phyloP scores from a whole-genome alignment of 2,329 filamentous ascomycete genomes.

The Microsporum canis region DNA sequence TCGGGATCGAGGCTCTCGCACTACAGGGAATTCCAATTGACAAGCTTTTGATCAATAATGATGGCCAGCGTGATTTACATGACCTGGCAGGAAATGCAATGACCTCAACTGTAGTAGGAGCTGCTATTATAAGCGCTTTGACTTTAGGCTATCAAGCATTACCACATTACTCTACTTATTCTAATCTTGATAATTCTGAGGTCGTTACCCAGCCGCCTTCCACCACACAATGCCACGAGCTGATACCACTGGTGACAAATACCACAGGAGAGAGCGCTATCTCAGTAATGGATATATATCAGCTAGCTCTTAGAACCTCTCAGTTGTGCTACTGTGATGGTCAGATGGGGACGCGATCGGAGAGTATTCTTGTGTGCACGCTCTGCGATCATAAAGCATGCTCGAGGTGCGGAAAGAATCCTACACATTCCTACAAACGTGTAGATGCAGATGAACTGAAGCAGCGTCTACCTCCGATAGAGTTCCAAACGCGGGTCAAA shows the following conservation, averaged over 20 bases:
- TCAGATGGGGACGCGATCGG: constrained; percentile 27
- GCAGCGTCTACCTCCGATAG: constrained; percentile 29
- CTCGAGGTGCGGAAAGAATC: constrained; percentile 43
- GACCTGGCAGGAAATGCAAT: constrained; percentile 72
- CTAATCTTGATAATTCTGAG: neutral
- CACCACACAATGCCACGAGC: constrained; percentile 9
- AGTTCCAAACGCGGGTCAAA: constrained; percentile 38
- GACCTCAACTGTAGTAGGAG: constrained; percentile 60
- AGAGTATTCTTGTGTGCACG: constrained; percentile 37
- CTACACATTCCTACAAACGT: constrained; percentile 36
- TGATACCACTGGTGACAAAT: constrained; percentile 14
- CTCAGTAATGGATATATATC: constrained; percentile 16
- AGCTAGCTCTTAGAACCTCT: constrained; percentile 25
- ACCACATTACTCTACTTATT: constrained; percentile 11
- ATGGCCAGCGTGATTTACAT: constrained; percentile 51
- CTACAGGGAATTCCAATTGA: constrained; percentile 59
- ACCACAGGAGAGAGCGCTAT: constrained; percentile 6
- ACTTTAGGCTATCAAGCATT: constrained; percentile 31
- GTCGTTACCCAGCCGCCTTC: neutral
- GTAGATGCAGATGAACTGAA: constrained; percentile 22
- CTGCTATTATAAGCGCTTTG: constrained; percentile 49
- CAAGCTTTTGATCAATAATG: constrained; percentile 51
- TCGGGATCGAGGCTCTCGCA: constrained; percentile 50
- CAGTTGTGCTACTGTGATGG: constrained; percentile 50
- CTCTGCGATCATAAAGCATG: constrained; percentile 48